These are phyloP conservation scores for Kalmanozyma brasiliensis DNA, from an alignment of 1,284 basidiomycete species.

Conservation along the genomic window DNA sequence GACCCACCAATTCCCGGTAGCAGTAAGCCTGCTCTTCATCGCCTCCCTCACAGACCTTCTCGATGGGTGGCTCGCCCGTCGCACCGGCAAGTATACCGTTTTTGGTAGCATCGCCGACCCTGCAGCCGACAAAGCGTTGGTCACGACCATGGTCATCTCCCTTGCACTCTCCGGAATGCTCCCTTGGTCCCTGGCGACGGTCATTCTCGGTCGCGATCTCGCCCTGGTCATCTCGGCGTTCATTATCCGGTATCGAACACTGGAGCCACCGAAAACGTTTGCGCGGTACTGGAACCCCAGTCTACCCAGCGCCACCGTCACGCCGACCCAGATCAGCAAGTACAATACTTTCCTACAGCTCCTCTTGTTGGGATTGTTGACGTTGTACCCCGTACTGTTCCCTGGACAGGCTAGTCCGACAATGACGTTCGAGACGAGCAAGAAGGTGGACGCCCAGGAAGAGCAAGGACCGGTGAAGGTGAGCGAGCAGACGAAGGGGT, in stretches of 20 bases:
- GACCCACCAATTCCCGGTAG: conserved; percentile 81
- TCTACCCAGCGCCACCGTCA: conserved; percentile 91
- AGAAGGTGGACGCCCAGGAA: not conserved
- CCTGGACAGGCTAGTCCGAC: conserved; percentile 31
- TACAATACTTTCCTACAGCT: conserved; percentile 94
- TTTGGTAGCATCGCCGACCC: conserved; percentile 95
- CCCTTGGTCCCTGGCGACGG: conserved; percentile 82
- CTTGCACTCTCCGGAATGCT: conserved; percentile 84
- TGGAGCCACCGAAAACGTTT: conserved; percentile 90
- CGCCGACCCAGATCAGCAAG: conserved; percentile 75
- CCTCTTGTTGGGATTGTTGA: conserved; percentile 86
- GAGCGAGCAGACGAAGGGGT: conserved; percentile 10
- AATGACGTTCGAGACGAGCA: conserved; percentile 1
- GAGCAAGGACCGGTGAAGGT: not conserved
- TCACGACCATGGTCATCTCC: conserved; percentile 92
- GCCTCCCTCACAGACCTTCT: conserved; percentile 90
- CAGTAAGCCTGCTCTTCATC: conserved; percentile 83
- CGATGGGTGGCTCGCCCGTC: conserved; percentile 89
- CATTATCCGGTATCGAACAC: conserved; percentile 88
- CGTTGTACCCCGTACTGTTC: conserved; percentile 82
- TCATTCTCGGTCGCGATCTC: conserved; percentile 91
- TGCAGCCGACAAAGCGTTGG: conserved; percentile 93
- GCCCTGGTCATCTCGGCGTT: conserved; percentile 89
- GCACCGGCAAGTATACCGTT: conserved; percentile 78
- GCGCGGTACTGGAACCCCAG: conserved; percentile 92